Conservation (phyloP, 805 yeast species). For the Lipomyces chichibuensis region DNA sequence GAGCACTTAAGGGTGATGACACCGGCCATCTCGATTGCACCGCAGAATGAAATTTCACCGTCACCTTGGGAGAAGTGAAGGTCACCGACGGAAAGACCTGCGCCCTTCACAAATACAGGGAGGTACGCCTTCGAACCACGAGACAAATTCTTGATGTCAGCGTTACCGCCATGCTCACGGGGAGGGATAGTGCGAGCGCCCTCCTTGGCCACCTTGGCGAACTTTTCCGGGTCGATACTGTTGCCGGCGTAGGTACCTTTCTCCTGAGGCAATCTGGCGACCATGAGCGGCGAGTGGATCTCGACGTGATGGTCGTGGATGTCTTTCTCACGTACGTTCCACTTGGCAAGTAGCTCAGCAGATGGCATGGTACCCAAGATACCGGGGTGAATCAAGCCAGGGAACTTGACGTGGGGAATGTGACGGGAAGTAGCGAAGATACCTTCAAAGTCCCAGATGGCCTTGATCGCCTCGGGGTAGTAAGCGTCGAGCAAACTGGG, state of each 20-base stretch:
- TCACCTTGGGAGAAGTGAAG: constrained; percentile 58
- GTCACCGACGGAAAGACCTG: constrained; percentile 54
- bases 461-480: constrained; percentile 57
- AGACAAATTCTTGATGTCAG: constrained; percentile 56
- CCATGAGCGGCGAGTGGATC: constrained; percentile 41
- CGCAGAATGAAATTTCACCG: constrained; percentile 58
- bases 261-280: constrained; percentile 51
- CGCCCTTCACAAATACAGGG: constrained; percentile 55
- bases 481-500: constrained; percentile 55
- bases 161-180: constrained; percentile 56
- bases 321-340: constrained; percentile 52
- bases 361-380: constrained; percentile 57
- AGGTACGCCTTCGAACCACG: constrained; percentile 55
- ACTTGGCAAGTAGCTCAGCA: constrained; percentile 48
- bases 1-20: constrained; percentile 49
- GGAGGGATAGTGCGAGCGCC: constrained; percentile 57
- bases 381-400: constrained; percentile 58
- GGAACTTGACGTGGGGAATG: constrained; percentile 54
- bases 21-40: constrained; percentile 59
- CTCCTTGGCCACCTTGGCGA: constrained; percentile 44
- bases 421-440: constrained; percentile 55
- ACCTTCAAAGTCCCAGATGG: constrained; percentile 57
- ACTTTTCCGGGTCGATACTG: constrained; percentile 42
- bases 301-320: constrained; percentile 40
- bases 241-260: constrained; percentile 50